Conservation (phyloP, 306 rosid genomes). For the Casuarina equisetifolia region DNA sequence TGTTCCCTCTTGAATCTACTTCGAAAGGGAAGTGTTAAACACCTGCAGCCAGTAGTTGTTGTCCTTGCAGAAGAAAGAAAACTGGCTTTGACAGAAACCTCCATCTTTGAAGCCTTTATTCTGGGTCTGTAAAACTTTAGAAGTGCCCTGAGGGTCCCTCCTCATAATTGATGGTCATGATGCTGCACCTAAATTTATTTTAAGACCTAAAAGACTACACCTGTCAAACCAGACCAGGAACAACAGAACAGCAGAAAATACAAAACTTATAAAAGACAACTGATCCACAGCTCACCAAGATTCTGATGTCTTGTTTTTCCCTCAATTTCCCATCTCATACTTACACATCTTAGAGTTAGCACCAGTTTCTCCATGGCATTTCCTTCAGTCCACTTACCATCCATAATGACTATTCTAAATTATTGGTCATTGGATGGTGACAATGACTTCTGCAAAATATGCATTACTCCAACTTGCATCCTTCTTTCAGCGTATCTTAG, state of each 20-base stretch:
- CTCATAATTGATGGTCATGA: neutral
- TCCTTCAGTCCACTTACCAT: too few species aligned
- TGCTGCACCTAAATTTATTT: neutral
- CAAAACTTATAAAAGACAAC: neutral
- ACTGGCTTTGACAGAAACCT: neutral
- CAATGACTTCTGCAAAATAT: too few species aligned
- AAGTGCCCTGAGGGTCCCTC: neutral
- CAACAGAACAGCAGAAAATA: neutral
- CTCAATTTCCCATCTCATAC: too few species aligned
- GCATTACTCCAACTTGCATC: too few species aligned
- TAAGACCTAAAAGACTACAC: too few species aligned
- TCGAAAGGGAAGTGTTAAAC: neutral
- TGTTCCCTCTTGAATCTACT: neutral
- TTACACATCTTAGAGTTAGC: too few species aligned
- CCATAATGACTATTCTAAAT: too few species aligned
- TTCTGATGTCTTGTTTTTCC: too few species aligned
- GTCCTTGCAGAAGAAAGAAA: neutral
- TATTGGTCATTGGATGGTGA: too few species aligned
- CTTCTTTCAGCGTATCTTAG: too few species aligned
- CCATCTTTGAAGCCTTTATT: neutral
- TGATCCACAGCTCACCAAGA: neutral
- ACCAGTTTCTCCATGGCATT: too few species aligned
- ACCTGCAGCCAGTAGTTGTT: neutral
- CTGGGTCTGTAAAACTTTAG: neutral
- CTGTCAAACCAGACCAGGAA: neutral